Percentiles rank a stretch among this genome's conserved stretches.
Evolutionary conservation across 257 asterid species (phyloP).

Genomic region (Mitragyna speciosa): DNA sequence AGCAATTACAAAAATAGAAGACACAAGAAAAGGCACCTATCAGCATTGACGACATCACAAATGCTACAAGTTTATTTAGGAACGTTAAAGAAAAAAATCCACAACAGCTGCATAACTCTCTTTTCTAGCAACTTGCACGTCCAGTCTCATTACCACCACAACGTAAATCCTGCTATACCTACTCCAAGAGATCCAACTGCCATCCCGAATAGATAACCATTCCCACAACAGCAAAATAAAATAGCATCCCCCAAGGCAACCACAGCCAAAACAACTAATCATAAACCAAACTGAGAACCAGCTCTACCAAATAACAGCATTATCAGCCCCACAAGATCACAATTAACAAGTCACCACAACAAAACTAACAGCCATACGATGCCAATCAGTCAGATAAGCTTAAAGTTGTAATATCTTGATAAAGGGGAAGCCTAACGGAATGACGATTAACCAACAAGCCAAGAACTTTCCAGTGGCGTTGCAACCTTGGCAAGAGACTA

Average conservation of each 20-base stretch:
- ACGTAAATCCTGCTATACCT: no score
- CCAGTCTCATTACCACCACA: no score
- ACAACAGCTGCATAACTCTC: no score
- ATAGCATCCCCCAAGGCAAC: no score
- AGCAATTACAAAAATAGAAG: neutral
- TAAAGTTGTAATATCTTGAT: neutral
- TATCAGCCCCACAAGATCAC: neutral
- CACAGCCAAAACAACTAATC: no score
- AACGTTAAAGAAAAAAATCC: no score
- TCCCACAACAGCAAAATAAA: no score
- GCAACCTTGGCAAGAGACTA: neutral
- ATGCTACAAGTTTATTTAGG: no score
- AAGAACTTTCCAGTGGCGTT: neutral
- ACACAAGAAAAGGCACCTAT: neutral
- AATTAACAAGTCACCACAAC: conserved; percentile 1
- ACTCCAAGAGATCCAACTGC: no score
- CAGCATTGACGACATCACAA: no score
- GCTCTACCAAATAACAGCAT: neutral
- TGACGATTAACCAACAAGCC: neutral
- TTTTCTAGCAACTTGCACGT: no score
- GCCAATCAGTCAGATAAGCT: neutral
- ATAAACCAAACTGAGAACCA: neutral
- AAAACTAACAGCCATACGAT: neutral
- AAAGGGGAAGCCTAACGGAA: neutral
- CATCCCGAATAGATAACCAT: no score